Base-by-base conservation (phyloP, 139 green algal genomes). In the Parachlorella kessleri region DNA sequence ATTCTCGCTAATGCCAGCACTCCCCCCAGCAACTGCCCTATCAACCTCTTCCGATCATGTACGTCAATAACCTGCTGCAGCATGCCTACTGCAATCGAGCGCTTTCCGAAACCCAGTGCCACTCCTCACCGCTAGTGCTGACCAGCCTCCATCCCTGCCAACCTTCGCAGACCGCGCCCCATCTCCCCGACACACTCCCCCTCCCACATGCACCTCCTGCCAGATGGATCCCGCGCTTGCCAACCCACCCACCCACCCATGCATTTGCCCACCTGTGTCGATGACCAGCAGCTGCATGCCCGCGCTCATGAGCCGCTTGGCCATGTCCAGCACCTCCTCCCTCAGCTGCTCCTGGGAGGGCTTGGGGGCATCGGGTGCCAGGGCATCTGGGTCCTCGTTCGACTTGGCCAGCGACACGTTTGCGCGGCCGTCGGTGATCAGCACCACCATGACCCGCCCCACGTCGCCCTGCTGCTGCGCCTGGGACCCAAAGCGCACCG, bases 391-490 rank as follows among this genome's bases (percentile, higher is more conserved):
- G 73, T 99, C 97, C 23, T 95, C 92, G 72, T 98, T 97, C 10
- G 88, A 96, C 79, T 93, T 96, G 30, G 89, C 93, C 63, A 99
- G 87, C 21, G 78, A 88, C 24, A 99, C 90, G 79, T 99, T 99
- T 73, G 97, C 97, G 40, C 97, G 91, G 6, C 97, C 97, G 76
- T 99, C 97, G 9, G 97, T 99, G 82, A 99, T 94, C 53, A 97
- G 90, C 48, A 99, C 96, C 37, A 98, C 89, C 94, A 98, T 99
- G 1, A 98, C 88, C 37, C 96, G 92, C 6, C 97, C 97, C 32
- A 96, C 90, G 76, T 99, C 96, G 26, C 97, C 96, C 18, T 68
- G 79, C 64, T 84, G 71, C 79, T 91, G 76, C n/a, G 93, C 93
- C 78, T 96, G 92, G 63, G 91, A 87, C 70, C 86, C 92, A 9